Evolutionary conservation across 2,329 filamentous ascomycete species (phyloP).

Genomic region (Phyllachora maydis): DNA sequence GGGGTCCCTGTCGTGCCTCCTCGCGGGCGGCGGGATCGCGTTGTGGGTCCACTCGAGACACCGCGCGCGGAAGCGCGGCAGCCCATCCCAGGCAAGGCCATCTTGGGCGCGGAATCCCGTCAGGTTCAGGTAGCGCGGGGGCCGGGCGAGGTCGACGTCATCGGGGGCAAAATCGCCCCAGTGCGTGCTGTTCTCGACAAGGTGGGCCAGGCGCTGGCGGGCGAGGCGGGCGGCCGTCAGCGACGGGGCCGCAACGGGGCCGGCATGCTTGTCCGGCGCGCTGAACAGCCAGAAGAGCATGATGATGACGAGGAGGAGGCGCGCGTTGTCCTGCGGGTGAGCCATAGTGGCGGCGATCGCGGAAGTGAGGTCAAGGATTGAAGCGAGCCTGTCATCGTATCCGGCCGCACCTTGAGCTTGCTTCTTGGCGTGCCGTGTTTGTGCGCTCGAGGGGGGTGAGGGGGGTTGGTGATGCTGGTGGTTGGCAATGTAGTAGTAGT

Average conservation of each 20-base stretch:
- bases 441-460: too few relatives aligned
- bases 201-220: slow-evolving; percentile 29
- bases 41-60: slow-evolving; percentile 39
- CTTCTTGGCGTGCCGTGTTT: too few relatives aligned
- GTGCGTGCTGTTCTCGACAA: slow-evolving; percentile 29
- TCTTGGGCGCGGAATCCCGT: slow-evolving; percentile 59
- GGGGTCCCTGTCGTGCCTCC: too few relatives aligned
- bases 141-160: slow-evolving; percentile 3
- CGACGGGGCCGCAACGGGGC: slow-evolving; percentile 19
- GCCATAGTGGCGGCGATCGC: slow-evolving; percentile 17
- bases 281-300: slow-evolving; percentile 22
- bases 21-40: slow-evolving; percentile 17
- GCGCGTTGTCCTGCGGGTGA: slow-evolving; percentile 21
- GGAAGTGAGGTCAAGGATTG: too few relatives aligned
- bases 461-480: too few relatives aligned
- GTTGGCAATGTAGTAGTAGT: too few relatives aligned
- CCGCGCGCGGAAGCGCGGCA: slow-evolving; percentile 43
- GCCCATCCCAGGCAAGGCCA: slow-evolving; percentile 57
- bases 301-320: slow-evolving; percentile 20
- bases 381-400: too few relatives aligned
- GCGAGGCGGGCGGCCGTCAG: slow-evolving; percentile 22
- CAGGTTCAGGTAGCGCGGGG: slow-evolving; percentile 40
- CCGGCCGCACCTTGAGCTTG: too few relatives aligned
- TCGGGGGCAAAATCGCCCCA: slow-evolving; percentile 40
- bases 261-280: slow-evolving; percentile 16